Conservation (phyloP, 2,329 filamentous ascomycete species). For the Metarhizium sp. region DNA sequence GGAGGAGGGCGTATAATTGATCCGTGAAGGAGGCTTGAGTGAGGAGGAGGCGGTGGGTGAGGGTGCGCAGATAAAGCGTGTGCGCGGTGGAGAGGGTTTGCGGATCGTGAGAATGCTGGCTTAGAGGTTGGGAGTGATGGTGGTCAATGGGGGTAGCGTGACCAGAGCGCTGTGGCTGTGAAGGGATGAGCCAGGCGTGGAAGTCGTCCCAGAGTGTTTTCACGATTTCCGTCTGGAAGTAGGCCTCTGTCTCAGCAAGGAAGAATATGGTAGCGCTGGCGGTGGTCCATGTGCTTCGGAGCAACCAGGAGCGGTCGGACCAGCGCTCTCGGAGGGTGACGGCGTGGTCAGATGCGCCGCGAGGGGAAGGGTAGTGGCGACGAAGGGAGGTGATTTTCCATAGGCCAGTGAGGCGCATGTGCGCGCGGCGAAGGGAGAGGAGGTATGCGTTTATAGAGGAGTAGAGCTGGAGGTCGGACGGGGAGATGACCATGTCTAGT, state of each 20-base stretch:
- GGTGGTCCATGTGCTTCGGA: constrained; percentile 85
- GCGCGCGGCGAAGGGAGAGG: constrained; percentile 73
- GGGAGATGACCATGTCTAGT: constrained; percentile 76
- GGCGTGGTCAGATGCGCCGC: constrained; percentile 50
- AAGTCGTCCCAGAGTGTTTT: constrained; percentile 74
- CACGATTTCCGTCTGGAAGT: constrained; percentile 84
- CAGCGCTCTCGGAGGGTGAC: constrained; percentile 54
- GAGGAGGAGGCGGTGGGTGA: constrained; percentile 59
- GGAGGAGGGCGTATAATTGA: constrained; percentile 55
- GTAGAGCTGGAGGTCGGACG: constrained; percentile 68
- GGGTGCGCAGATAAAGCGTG: constrained; percentile 60
- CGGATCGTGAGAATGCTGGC: constrained; percentile 54
- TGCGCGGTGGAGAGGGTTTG: constrained; percentile 78
- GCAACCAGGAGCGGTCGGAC: constrained; percentile 51
- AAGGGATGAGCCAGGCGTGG: constrained; percentile 58
- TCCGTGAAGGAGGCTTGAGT: constrained; percentile 54
- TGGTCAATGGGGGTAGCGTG: neutral
- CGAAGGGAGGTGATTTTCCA: constrained; percentile 80
- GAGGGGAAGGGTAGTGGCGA: constrained; percentile 64
- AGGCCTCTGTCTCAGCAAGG: constrained; percentile 76
- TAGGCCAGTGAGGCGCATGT: constrained; percentile 72
- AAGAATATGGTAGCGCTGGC: constrained; percentile 83
- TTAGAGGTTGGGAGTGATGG: neutral
- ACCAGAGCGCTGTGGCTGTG: constrained; percentile 8
- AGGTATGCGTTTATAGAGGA: constrained; percentile 82